Evolutionary conservation across 2,329 filamentous ascomycete species (phyloP), one percentile per base, ranked within the genome.

Genomic region (Colletotrichum tanaceti): DNA sequence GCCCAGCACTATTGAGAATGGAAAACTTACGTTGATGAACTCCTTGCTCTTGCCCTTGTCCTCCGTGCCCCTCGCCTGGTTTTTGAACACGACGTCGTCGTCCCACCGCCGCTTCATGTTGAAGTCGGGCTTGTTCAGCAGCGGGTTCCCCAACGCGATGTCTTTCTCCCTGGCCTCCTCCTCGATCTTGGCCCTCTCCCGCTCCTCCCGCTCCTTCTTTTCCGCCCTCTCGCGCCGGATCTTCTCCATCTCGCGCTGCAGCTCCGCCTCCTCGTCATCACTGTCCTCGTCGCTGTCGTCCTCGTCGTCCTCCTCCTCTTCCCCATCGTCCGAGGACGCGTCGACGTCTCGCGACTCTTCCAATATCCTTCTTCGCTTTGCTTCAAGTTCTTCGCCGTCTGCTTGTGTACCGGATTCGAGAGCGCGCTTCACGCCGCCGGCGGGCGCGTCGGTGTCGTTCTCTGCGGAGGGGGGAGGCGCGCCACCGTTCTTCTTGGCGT

Each of bases 1-100:
- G 24, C 58, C 16, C 55, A 47, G n/a, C 24, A 6, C 47, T 35
- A n/a, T 14, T 16, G 54, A 55, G 46, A 22, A 35, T n/a, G n/a
- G 7, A 20, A 1, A 43, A 83, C 90, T 82, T 79, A 93, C 94
- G 77, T 99, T 99, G 79, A 99, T 94, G 82, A 99, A 99, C 80
- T 97, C 94, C 83, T 95, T 97, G 81, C 87, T 89, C 83, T 94
- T 89, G 71, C 91, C 90, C 83, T 91, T 94, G 71, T 98, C 93
- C 77, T 98, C 95, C 0, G 94, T 97, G 10, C 95, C 96, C 68
- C 96, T 88, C 41, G 95, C 96, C 82, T 99, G 96, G 79, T 99
- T 99, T 84, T 97, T 98, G 83, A 99, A 99, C 3, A 99, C 94
- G 14, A 99, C 96, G 78, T 99, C 96, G 75, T 99, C 96, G 74